Base-by-base conservation (phyloP, 2,329 filamentous ascomycete species). In the Colletotrichum gloeosporioides region DNA sequence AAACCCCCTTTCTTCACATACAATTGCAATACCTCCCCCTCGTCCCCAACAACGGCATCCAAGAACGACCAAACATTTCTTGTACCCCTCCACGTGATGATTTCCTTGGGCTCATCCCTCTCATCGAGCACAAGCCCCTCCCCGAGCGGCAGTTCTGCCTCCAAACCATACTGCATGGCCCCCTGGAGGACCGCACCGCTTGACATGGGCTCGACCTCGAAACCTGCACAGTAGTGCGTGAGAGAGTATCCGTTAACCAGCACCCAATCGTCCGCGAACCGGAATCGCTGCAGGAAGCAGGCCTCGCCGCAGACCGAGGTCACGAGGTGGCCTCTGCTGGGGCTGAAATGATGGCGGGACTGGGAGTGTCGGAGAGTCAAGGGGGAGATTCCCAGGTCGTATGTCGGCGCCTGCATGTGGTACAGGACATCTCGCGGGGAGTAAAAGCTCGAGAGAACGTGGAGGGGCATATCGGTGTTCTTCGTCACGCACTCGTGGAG, bases 191-290 rank as follows among this genome's bases (percentile, higher is more conserved):
- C 44, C 25, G 75, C 71, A 22, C 63, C 39, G 55, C 49, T n/a
- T 39, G 53, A 25, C 75, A 77, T 77, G 34, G 71, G 71, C 7
- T 75, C 75, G 10, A 72, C 73, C 39, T 80, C 80, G 36, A 86
- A 81, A 3, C 85, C 84, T 69, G 85, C 83, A 0, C 84, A 83
- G 77, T 89, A 87, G 64, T 87, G 83, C 55, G 83, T 84, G 73
- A 89, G 83, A 34, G 86, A 86, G 78, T 87, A 83, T 7, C 88
- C 88, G 76, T 88, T 89, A 59, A 88, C 85, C 7, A 89, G 82
- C 6, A 89, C 82, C 88, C 88, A 89, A 78, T 85, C 83, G 78
- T 88, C 87, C 53, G 80, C 81, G 79, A 89, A 89, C 36, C 82
- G 79, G 76, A 87, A 89, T 8, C 87, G 85, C 78, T 88, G 87